phyloP scores from a whole-genome alignment of 2,329 filamentous ascomycete genomes.

The Paraconiothyrium sp. region DNA sequence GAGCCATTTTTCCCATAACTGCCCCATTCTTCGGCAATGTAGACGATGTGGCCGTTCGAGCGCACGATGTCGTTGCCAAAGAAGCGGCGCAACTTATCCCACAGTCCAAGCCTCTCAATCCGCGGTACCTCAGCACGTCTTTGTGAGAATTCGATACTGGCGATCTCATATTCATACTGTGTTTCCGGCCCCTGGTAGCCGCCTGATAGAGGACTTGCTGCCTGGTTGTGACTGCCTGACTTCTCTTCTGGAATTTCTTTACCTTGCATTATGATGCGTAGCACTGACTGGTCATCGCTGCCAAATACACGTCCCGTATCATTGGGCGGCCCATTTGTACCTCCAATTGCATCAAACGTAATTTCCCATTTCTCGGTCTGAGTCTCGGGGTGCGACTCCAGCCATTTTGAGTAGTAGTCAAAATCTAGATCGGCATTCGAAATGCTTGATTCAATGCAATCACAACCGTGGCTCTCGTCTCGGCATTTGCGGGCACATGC shows the following conservation, averaged over 20 bases:
- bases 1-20: conserved; percentile 43
- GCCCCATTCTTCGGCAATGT: conserved; percentile 41
- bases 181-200: conserved; percentile 24
- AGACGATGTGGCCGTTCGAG: conserved; percentile 38
- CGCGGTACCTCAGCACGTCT: conserved; percentile 33
- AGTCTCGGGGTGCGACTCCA: conserved; percentile 22
- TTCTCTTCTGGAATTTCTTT: conserved; percentile 22
- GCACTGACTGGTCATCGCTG: conserved; percentile 34
- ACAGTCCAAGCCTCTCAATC: conserved; percentile 24
- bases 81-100: conserved; percentile 33
- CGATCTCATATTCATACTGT: conserved; percentile 37
- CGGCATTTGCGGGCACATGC: conserved; percentile 24
- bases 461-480: conserved; percentile 4
- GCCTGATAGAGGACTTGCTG: conserved; percentile 33
- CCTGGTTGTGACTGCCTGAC: conserved; percentile 21
- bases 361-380: conserved; percentile 39
- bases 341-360: conserved; percentile 42
- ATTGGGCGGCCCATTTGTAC: conserved; percentile 17
- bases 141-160: conserved; percentile 33
- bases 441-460: conserved; percentile 23
- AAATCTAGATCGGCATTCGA: conserved; percentile 26
- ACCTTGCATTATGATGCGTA: conserved; percentile 40
- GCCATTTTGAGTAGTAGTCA: conserved; percentile 31
- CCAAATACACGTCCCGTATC: conserved; percentile 32
- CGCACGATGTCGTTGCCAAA: conserved; percentile 41